Conservation (phyloP, 768 basidiomycete genomes). For the Pulveroboletus frians region DNA sequence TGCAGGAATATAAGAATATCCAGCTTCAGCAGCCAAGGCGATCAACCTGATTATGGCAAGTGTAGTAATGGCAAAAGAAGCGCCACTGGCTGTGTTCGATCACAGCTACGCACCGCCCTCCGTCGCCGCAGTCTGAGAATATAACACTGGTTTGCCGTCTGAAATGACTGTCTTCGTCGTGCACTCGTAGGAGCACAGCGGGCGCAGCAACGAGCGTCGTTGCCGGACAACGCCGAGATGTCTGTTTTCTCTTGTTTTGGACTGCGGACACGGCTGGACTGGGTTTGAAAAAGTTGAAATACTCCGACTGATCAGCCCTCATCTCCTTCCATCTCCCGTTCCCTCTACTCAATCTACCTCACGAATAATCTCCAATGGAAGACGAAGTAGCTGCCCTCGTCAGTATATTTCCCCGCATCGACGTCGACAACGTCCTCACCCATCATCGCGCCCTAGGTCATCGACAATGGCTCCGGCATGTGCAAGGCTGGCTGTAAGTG, state of each 20-base stretch:
- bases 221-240: background rate
- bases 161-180: background rate
- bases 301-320: constrained; percentile 23
- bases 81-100: background rate
- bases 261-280: constrained; percentile 8
- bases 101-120: background rate
- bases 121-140: background rate
- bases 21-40: background rate
- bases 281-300: constrained; percentile 23
- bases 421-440: background rate
- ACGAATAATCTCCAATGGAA: constrained; percentile 43
- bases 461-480: constrained; percentile 97
- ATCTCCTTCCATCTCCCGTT: constrained; percentile 17
- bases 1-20: no score
- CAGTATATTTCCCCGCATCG: constrained; percentile 12
- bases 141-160: no score
- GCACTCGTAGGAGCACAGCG: no score
- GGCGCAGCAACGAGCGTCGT: background rate
- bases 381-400: constrained; percentile 61
- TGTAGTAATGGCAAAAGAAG: background rate
- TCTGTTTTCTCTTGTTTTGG: constrained; percentile 21
- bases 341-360: constrained; percentile 19
- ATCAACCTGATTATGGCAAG: constrained; percentile 14
- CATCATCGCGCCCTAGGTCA: constrained; percentile 47
- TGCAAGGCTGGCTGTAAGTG: constrained; percentile 98